Conservation (phyloP, 257 asterid genomes). For the Nicotiana paniculata region DNA sequence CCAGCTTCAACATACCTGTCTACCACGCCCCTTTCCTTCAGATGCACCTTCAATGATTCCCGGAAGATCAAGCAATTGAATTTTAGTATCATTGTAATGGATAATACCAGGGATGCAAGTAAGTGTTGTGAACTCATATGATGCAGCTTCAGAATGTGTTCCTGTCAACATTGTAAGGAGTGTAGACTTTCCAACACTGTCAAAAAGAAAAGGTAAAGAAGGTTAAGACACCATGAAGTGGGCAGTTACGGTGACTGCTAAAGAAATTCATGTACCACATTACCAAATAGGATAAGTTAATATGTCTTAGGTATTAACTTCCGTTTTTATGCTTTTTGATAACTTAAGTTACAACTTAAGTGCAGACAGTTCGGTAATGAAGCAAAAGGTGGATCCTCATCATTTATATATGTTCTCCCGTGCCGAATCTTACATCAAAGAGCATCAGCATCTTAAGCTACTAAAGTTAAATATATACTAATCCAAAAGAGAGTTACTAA, state of each 20-base stretch:
- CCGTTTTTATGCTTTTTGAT: too few species aligned
- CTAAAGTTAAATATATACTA: not conserved
- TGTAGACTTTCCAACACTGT: conserved; percentile 96
- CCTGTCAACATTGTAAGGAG: conserved; percentile 96
- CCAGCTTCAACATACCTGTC: conserved; percentile 53
- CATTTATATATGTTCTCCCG: not conserved
- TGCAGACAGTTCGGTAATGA: too few species aligned
- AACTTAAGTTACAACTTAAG: too few species aligned
- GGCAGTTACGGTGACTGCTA: not conserved
- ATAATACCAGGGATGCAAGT: conserved; percentile 98
- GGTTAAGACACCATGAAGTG: not conserved
- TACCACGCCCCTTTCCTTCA: conserved; percentile 99
- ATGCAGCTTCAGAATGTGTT: conserved; percentile 97
- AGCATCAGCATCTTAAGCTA: not conserved
- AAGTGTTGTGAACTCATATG: conserved; percentile 96
- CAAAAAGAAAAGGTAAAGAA: conserved; percentile 2
- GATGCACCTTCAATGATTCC: conserved; percentile 99
- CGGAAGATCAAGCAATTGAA: conserved; percentile 98
- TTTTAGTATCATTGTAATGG: conserved; percentile 93
- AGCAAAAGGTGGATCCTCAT: too few species aligned
- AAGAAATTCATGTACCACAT: not conserved
- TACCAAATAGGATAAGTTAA: not conserved
- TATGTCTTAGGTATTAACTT: not conserved
- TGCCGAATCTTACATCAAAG: not conserved
- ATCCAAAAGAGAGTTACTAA: not conserved